Evolutionary conservation across 768 basidiomycete species (phyloP).

Genomic region (Leccinellum rugosiceps): DNA sequence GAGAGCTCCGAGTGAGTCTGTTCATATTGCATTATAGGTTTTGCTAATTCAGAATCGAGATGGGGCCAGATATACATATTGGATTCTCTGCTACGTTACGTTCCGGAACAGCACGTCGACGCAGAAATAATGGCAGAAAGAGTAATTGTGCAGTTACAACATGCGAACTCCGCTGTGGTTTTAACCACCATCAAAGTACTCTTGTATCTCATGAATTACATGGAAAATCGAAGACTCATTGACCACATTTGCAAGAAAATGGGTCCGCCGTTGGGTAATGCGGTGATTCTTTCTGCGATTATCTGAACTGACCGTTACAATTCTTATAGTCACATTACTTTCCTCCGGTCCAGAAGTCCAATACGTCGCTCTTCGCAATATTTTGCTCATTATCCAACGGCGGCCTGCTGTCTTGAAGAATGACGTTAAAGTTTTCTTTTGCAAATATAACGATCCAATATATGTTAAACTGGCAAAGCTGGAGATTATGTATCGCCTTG

Average conservation of each 20-base stretch:
- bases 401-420: slow-evolving; percentile 90
- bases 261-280: slow-evolving; percentile 89
- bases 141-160: slow-evolving; percentile 88
- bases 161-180: slow-evolving; percentile 99
- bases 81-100: slow-evolving; percentile 88
- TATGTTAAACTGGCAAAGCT: slow-evolving; percentile 98
- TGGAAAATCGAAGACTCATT: slow-evolving; percentile 83
- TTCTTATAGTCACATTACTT: slow-evolving; percentile 73
- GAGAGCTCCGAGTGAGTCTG: slow-evolving; percentile 94
- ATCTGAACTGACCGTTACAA: slow-evolving; percentile 2
- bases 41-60: slow-evolving; percentile 41
- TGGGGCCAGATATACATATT: slow-evolving; percentile 99
- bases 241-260: slow-evolving; percentile 95
- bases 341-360: slow-evolving; percentile 99
- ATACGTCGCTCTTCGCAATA: slow-evolving; percentile 96
- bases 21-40: neutral
- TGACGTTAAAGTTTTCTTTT: slow-evolving; percentile 99
- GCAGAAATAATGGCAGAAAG: slow-evolving; percentile 96
- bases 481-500: slow-evolving; percentile 98
- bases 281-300: neutral
- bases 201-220: slow-evolving; percentile 98
- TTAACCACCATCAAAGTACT: slow-evolving; percentile 96
- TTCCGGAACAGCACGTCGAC: slow-evolving; percentile 84
- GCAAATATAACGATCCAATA: slow-evolving; percentile 99
- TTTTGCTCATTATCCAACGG: slow-evolving; percentile 94